Base-by-base conservation (phyloP, 495 filamentous ascomycete species). In the Penicillium argentinense region DNA sequence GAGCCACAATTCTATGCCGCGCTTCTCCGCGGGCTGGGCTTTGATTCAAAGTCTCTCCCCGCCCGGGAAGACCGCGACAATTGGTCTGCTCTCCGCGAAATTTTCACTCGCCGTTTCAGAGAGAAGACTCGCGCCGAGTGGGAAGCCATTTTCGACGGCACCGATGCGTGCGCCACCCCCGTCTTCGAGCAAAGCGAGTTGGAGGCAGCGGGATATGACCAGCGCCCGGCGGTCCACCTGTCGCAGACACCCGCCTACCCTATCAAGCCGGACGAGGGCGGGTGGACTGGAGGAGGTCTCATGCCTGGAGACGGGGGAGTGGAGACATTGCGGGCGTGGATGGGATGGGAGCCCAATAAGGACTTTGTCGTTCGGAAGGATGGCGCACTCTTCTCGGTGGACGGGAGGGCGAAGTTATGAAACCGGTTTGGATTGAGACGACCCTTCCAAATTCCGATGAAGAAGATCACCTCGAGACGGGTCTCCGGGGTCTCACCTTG, bases 81-180 rank as follows among this genome's bases (percentile, higher is more conserved):
- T 28, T 97, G 89, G 92, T 71, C 76, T 0, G 75, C 67, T 29
- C 64, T 95, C 44, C 74, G 72, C 44, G 63, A 70, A 9, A 47
- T 79, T 2, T 88, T 95, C 59, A 75, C 78, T 23, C 58, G 59
- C 13, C 69, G 63, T 1, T 96, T 97, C 61, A 81, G 78, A 66
- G 68, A 75, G 42, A 95, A 85, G 67, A 88, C 85, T 9, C 75
- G 92, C 17, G 58, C 56, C 0, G 87, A 95, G 63, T 97, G 92
- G 92, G 91, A 95, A 66, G 54, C 42, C 5, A 64, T 95, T 3
- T 97, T 96, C 63, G 86, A 93, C 56, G 87, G 86, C 13, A 92
- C 83, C 0, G 92, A 97, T 73, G 91, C 92, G 7, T 97, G 92
- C 64, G 89, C 87, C 45, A 91, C 90, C 16, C 91, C 92, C 2